Base-by-base conservation (phyloP, 2,329 filamentous ascomycete species). In the Penicillium sp. region DNA sequence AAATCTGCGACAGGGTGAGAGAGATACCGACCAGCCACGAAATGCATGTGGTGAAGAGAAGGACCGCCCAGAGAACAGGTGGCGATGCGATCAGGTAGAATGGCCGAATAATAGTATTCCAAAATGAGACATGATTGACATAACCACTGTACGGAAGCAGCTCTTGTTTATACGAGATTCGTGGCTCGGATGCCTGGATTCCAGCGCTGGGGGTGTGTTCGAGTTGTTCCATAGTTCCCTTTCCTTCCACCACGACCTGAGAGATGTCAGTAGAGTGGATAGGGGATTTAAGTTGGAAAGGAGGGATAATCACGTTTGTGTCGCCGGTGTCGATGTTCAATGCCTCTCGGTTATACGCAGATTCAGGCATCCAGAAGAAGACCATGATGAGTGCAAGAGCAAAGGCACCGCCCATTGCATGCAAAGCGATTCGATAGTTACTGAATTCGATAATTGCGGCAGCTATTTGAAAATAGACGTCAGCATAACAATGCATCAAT, bases 311-410 rank as follows among this genome's bases (percentile, higher is more conserved):
- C 58, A 75, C 73, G 35, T 67, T 68, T 28, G 68, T 62, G 28
- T 70, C 67, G 4, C 72, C 71, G 4, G 74, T 75, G 50, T 79
- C 77, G n/a, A 79, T 75, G 49, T 74, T 77, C 33, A 79, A 61
- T 5, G 72, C 68, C n/a, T 70, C 70, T 17, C 77, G 67, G 35
- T 68, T 64, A 62, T 73, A 80, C 1, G 78, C 77, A 0, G 78
- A 76, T 59, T 80, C 78, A 6, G 79, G 78, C 78, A 80, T 80
- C 70, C 77, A 80, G 62, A 81, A 74, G 54, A 80, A 73, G 5
- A 76, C 76, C 59, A 80, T 63, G 56, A 80, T 69, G 0, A 79
- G 60, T 6, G 76, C 68, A 6, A 81, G 28, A 7, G 70, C 73
- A 59, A 80, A 79, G 0, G 78, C 78, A n/a, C 72, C 77, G 6